Percentiles rank a stretch among this genome's conserved stretches.
Conservation (phyloP, 2,329 filamentous ascomycete species). For the Penicillium sp. region DNA sequence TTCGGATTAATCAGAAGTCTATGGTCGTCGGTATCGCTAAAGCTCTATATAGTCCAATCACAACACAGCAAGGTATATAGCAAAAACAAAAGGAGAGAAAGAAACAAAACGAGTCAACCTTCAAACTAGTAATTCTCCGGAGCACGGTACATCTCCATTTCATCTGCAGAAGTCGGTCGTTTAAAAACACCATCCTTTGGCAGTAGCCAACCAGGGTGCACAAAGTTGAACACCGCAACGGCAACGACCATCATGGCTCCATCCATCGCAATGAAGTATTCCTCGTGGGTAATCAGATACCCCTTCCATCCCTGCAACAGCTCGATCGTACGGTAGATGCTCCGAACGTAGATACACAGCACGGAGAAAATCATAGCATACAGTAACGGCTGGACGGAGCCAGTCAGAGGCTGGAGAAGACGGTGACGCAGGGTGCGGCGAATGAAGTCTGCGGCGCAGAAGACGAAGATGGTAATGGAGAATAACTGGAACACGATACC, state of each 20-base stretch:
- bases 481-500: constrained; percentile 61
- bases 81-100: neutral
- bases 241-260: constrained; percentile 51
- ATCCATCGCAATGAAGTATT: constrained; percentile 52
- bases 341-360: constrained; percentile 48
- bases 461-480: constrained; percentile 55
- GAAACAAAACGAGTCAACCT: neutral
- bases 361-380: constrained; percentile 45
- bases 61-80: too few relatives aligned
- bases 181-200: constrained; percentile 18
- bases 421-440: constrained; percentile 30
- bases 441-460: constrained; percentile 50
- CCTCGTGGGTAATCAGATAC: constrained; percentile 52
- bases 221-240: constrained; percentile 46
- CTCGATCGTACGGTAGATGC: constrained; percentile 53
- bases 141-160: constrained; percentile 11
- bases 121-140: neutral
- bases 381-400: constrained; percentile 33
- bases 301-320: constrained; percentile 52
- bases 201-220: constrained; percentile 47
- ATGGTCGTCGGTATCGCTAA: neutral
- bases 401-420: constrained; percentile 23
- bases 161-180: constrained; percentile 11
- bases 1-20: neutral
- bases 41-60: neutral